Conservation (phyloP, 2,329 filamentous ascomycete species). For the Macrophomina phaseolina region DNA sequence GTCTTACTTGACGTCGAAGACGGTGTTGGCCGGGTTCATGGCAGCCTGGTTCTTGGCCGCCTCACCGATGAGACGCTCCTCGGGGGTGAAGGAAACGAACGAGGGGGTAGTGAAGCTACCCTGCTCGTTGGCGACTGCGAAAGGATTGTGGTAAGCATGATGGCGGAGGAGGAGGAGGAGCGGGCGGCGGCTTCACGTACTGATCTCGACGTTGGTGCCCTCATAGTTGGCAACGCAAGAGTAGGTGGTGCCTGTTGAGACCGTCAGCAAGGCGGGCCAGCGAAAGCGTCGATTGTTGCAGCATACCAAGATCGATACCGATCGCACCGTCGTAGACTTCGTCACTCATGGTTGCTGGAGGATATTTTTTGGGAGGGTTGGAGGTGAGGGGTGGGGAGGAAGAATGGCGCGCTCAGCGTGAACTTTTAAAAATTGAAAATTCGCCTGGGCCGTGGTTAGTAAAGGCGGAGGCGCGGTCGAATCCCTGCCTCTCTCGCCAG, state of each 20-base stretch:
- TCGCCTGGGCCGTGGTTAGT: conserved; percentile 22
- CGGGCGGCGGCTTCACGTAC: conserved; percentile 55
- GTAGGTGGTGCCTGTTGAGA: conserved; percentile 87
- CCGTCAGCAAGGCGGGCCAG: conserved; percentile 36
- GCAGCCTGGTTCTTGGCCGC: conserved; percentile 99
- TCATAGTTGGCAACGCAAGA: conserved; percentile 99
- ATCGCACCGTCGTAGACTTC: conserved; percentile 99
- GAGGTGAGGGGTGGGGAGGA: conserved; percentile 38
- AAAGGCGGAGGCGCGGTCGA: conserved; percentile 21
- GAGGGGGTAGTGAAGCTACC: conserved; percentile 98
- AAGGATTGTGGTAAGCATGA: conserved; percentile 30
- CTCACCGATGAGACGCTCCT: conserved; percentile 99
- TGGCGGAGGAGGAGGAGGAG: background rate
- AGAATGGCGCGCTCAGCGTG: conserved; percentile 13
- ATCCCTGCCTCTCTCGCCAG: conserved; percentile 18
- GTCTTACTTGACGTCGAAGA: conserved; percentile 96
- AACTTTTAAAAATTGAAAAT: conserved; percentile 28
- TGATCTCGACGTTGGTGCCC: conserved; percentile 99
- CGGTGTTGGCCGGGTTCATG: conserved; percentile 97
- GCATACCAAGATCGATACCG: conserved; percentile 98
- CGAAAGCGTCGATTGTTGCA: conserved; percentile 16
- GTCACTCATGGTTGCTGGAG: conserved; percentile 77
- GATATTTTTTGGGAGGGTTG: conserved; percentile 35
- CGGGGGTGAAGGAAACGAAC: conserved; percentile 98
- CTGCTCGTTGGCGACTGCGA: conserved; percentile 93